Conservation (phyloP, 1,284 basidiomycete genomes). For the Malassezia sympodialis region DNA sequence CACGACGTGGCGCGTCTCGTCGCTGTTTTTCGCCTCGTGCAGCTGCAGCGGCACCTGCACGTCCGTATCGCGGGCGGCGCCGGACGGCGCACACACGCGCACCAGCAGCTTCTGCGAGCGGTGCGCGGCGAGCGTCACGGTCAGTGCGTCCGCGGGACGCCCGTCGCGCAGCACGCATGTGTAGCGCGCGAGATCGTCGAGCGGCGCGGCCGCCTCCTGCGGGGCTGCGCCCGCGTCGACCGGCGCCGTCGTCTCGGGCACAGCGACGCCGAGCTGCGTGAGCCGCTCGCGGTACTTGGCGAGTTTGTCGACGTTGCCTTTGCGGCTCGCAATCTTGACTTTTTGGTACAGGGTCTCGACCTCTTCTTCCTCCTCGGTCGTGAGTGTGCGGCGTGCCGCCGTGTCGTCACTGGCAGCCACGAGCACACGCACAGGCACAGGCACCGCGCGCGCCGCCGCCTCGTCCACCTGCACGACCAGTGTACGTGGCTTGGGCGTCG, state of each 20-base stretch:
- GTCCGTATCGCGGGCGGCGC: constrained; percentile 20
- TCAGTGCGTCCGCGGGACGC: constrained; percentile 21
- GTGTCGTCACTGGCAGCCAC: constrained; percentile 27
- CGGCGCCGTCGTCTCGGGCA: constrained; percentile 15
- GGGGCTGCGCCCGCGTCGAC: neutral
- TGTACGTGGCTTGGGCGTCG: constrained; percentile 50
- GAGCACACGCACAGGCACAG: constrained; percentile 20
- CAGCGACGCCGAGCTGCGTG: constrained; percentile 49
- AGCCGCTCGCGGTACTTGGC: constrained; percentile 52
- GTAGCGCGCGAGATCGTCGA: constrained; percentile 11
- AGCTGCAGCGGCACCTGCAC: constrained; percentile 30
- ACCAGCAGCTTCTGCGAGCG: constrained; percentile 35
- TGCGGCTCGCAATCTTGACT: constrained; percentile 52
- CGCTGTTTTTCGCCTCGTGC: constrained; percentile 46
- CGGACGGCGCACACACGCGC: constrained; percentile 28
- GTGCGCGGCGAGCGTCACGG: constrained; percentile 30
- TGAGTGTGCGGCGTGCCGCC: constrained; percentile 49
- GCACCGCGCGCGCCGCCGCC: neutral
- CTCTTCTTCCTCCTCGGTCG: constrained; percentile 53
- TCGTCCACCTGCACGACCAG: constrained; percentile 49
- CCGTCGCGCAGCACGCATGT: constrained; percentile 22
- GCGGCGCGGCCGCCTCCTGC: neutral
- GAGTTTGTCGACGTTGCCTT: constrained; percentile 53
- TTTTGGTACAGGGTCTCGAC: constrained; percentile 53
- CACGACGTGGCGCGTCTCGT: constrained; percentile 37